Conservation (phyloP, 2,329 filamentous ascomycete species). For the Exophiala oligosperma region DNA sequence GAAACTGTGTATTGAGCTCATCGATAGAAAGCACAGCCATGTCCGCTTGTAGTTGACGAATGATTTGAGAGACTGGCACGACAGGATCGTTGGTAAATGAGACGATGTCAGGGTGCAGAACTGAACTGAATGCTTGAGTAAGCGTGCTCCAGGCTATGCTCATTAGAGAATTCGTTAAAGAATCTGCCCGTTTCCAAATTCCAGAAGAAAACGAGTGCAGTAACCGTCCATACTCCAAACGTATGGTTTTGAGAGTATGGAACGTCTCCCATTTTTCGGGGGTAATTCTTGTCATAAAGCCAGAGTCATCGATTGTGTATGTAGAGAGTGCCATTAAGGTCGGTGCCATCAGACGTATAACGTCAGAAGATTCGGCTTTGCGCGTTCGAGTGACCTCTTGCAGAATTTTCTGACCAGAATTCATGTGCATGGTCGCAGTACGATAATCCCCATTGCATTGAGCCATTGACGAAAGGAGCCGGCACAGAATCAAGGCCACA, state of each 20-base stretch:
- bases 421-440: constrained; percentile 14
- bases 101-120: constrained; percentile 6
- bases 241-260: neutral
- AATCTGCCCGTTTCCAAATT: neutral
- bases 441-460: constrained; percentile 11
- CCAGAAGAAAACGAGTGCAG: neutral
- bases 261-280: neutral
- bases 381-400: neutral
- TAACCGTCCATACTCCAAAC: neutral
- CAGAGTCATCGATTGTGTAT: neutral
- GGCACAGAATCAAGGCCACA: constrained; percentile 15
- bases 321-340: neutral
- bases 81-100: constrained; percentile 4
- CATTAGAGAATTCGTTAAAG: neutral
- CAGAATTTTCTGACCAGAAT: constrained; percentile 9
- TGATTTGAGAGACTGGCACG: neutral
- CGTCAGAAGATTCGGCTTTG: neutral
- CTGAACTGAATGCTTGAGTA: constrained; percentile 7
- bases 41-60: neutral
- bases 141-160: constrained; percentile 10
- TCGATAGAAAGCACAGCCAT: constrained; percentile 1
- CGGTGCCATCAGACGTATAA: constrained; percentile 7
- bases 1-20: neutral
- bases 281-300: neutral
- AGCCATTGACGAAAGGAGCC: constrained; percentile 13